These are phyloP conservation scores for Penicillium maclennaniae DNA, from an alignment of 495 filamentous ascomycete species.

Conservation along the genomic window DNA sequence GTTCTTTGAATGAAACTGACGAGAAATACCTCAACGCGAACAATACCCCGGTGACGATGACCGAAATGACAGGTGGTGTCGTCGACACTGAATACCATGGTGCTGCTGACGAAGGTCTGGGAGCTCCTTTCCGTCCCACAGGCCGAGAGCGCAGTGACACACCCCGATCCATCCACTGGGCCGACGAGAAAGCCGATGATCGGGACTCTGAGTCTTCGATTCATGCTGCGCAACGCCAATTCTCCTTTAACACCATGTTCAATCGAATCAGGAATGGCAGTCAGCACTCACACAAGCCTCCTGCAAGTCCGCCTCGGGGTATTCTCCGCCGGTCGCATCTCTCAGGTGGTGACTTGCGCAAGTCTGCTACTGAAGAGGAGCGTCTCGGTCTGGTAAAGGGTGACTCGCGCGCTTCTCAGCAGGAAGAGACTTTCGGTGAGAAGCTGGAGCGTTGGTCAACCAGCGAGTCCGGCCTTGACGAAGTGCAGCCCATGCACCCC, in stretches of 20 bases:
- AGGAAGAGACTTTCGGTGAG: conserved; percentile 29
- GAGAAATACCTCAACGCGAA: conserved; percentile 11
- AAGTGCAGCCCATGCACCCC: conserved; percentile 17
- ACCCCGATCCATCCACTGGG: conserved; percentile 33
- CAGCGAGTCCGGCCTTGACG: conserved; percentile 23
- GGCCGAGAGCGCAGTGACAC: conserved; percentile 34
- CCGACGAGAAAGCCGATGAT: conserved; percentile 27
- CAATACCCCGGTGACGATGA: conserved; percentile 1
- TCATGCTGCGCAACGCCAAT: conserved; percentile 62
- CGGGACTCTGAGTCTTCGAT: conserved; percentile 18
- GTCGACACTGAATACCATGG: conserved; percentile 41
- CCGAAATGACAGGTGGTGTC: conserved; percentile 40
- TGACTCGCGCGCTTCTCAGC: conserved; percentile 39
- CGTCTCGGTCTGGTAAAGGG: conserved; percentile 80
- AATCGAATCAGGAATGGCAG: conserved; percentile 38
- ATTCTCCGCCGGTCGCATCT: conserved; percentile 47
- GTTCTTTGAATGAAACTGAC: conserved; percentile 31
- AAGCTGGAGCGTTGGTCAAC: conserved; percentile 32
- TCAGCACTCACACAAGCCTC: conserved; percentile 27
- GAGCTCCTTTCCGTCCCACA: conserved; percentile 12
- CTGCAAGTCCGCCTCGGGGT: conserved; percentile 24
- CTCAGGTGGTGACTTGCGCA: conserved; percentile 25
- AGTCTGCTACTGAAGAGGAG: conserved; percentile 80
- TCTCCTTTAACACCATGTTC: conserved; percentile 87
- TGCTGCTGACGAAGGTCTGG: conserved; percentile 12